Evolutionary conservation across 768 basidiomycete species (phyloP).

Genomic region (Albatrellus ellisii): DNA sequence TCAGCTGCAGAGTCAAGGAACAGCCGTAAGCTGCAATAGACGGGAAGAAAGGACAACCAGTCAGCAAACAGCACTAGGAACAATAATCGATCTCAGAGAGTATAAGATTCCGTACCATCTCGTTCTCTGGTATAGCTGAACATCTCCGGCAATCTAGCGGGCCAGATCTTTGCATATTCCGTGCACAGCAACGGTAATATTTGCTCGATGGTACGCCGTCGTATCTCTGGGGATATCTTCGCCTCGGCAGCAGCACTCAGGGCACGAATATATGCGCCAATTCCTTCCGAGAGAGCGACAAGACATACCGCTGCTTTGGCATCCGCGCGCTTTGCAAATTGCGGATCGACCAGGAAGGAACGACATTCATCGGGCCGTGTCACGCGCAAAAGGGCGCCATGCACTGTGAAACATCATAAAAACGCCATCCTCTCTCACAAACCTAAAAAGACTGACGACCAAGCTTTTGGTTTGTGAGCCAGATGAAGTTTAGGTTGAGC

Average conservation of each 20-base stretch:
- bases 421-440: constrained; percentile 1
- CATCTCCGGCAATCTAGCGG: constrained; percentile 22
- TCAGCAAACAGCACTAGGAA: too few species aligned
- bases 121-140: constrained; percentile 31
- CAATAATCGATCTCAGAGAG: too few species aligned
- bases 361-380: constrained; percentile 36
- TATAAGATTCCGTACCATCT: constrained; percentile 31
- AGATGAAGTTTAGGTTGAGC: constrained; percentile 30
- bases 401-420: constrained; percentile 24
- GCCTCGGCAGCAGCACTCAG: constrained; percentile 29
- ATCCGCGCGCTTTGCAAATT: constrained; percentile 45
- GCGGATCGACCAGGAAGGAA: constrained; percentile 51
- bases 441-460: constrained; percentile 27
- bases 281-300: constrained; percentile 48
- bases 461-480: constrained; percentile 26
- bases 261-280: constrained; percentile 41
- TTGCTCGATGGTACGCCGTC: constrained; percentile 30
- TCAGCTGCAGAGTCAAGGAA: constrained; percentile 30
- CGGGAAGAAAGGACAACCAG: neutral
- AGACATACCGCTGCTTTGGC: constrained; percentile 61
- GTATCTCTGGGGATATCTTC: constrained; percentile 31
- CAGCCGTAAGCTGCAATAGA: constrained; percentile 38
- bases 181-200: constrained; percentile 30
- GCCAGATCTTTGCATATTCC: constrained; percentile 32
- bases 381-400: constrained; percentile 51